phyloP scores from a whole-genome alignment of 164 flowering plant species.

The Aristolochia contorta region DNA sequence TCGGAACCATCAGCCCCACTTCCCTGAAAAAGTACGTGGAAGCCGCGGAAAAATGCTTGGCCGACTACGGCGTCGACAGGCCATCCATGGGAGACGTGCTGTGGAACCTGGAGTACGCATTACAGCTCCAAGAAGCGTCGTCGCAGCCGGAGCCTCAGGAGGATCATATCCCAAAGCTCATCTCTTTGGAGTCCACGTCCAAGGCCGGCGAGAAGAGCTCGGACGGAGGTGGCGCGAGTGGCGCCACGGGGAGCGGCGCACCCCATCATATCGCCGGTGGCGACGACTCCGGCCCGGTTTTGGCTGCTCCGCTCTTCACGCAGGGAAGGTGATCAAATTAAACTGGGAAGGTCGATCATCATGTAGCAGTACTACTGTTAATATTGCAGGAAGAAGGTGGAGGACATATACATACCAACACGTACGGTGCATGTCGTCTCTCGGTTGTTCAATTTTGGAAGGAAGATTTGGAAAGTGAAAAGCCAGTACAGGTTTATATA shows the following conservation, averaged over 20 bases:
- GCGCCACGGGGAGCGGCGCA: no score
- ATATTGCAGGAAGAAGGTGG: no score
- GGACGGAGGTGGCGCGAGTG: background rate
- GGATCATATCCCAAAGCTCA: conserved; percentile 1
- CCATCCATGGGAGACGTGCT: conserved; percentile 89
- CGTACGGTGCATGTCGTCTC: no score
- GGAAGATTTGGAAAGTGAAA: no score
- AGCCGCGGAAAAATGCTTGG: conserved; percentile 82
- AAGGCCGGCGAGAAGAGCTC: background rate
- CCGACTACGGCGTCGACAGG: conserved; percentile 77
- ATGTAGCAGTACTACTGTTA: no score
- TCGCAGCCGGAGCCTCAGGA: conserved; percentile 6
- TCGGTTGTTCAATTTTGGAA: no score
- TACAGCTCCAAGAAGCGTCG: conserved; percentile 72
- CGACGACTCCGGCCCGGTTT: background rate
- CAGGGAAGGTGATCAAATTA: background rate
- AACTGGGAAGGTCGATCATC: no score
- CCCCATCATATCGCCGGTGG: background rate
- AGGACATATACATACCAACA: no score
- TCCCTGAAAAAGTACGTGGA: conserved; percentile 64
- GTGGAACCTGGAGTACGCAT: conserved; percentile 81
- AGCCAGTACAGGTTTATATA: no score
- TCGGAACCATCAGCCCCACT: conserved; percentile 26
- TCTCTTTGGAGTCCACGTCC: background rate
- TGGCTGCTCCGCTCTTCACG: background rate